Evolutionary conservation across 805 yeast genomes (phyloP), one percentile per base, ranked within the genome.

Genomic region (Tetrapisispora nanseiensis): DNA sequence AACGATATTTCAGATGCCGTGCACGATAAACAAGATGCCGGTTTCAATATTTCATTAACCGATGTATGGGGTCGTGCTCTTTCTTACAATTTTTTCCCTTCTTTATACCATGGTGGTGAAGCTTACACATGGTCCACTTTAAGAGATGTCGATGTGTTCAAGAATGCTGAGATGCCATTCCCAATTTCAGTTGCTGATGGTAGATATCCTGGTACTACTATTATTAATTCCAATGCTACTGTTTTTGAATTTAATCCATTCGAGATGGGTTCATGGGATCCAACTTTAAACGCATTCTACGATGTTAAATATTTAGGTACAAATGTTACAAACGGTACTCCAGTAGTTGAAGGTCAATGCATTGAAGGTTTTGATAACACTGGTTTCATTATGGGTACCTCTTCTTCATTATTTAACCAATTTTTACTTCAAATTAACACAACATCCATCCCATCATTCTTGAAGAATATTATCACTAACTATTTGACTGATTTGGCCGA

Each of bases 241-340:
- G 74, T 71, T 37, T 76, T 78, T 46, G 76, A 78, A 49, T 62
- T 76, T 51, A 72, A 71, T 41, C 90, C 94, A 12, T 80, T 67
- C 52, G 84, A 81, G 57, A 64, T 87, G 56, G 96, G 96, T 6
- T 79, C 94, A 3, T 86, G 95, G 95, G 96, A 87, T 56, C 84
- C 86, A 18, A 67, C 81, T 1, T 61, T 84, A 43, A 68, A 72
- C 44, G 66, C 83, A 1, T 86, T 87, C 61, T 68, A 79, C 9
- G 79, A 82, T 49, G 65, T 77, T 39, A 72, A 77, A 62, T 86
- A 81, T 57, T 59, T 84, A 42, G 95, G 95, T 6, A 71, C 95
- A 1, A 61, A 71, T 27, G 72, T 82, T 33, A 55, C 70, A 16
- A 69, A 76, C 47, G 95, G 95, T 35, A 48, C 59, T n/a, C 80